phyloP scores from a whole-genome alignment of 2,329 filamentous ascomycete genomes.

The Ceratocystis eucalypticola region DNA sequence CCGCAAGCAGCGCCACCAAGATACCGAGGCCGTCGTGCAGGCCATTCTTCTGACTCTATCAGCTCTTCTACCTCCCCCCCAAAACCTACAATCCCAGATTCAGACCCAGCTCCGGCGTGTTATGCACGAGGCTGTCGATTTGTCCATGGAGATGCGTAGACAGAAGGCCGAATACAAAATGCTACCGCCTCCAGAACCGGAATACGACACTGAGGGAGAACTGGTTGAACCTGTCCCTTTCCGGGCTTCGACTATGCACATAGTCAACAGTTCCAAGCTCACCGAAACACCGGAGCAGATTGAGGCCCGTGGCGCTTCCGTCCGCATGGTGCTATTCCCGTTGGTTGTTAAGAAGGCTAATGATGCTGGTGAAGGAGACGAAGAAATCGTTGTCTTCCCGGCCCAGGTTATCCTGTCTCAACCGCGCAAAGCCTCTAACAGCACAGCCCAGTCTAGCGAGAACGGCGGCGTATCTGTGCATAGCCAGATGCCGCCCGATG shows the following conservation, averaged over 20 bases:
- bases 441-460: slow-evolving; percentile 39
- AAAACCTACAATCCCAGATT: slow-evolving; percentile 66
- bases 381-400: slow-evolving; percentile 89
- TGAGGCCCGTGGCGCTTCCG: slow-evolving; percentile 59
- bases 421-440: slow-evolving; percentile 27
- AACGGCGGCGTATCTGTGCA: slow-evolving; percentile 32
- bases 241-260: slow-evolving; percentile 63
- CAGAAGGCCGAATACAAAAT: slow-evolving; percentile 97
- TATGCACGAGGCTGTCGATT: slow-evolving; percentile 72
- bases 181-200: slow-evolving; percentile 85
- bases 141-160: slow-evolving; percentile 93
- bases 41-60: slow-evolving; percentile 69
- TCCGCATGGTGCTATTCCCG: slow-evolving; percentile 89
- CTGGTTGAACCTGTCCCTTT: slow-evolving; percentile 77
- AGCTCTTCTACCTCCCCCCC: slow-evolving; percentile 73
- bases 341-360: slow-evolving; percentile 93
- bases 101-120: slow-evolving; percentile 76
- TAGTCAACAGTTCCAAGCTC: slow-evolving; percentile 69
- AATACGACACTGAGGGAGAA: slow-evolving; percentile 89
- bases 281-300: slow-evolving; percentile 58
- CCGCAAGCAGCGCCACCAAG: slow-evolving; percentile 65
- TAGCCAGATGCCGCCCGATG: slow-evolving; percentile 24
- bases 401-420: slow-evolving; percentile 77
- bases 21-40: slow-evolving; percentile 91
- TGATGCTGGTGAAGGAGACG: slow-evolving; percentile 72